Base-by-base conservation (phyloP, 1,139 yeast species). In the Candida tropicalis region DNA sequence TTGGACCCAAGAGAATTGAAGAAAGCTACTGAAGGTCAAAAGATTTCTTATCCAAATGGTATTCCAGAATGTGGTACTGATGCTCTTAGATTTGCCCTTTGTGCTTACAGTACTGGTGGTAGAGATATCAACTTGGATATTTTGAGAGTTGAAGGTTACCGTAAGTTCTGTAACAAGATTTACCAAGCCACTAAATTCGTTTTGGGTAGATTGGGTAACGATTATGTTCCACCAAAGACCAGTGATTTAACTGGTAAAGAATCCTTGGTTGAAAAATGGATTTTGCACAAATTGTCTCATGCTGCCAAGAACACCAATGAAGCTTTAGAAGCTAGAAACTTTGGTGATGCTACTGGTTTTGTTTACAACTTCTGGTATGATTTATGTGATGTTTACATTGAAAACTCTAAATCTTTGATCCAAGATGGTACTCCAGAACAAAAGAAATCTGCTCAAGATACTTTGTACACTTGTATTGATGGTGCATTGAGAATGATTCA, bases 1-100 rank as follows among this genome's bases (percentile, higher is more conserved):
- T 77, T 93, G 60, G 98, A 89, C 60, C 89, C 95, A 53, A 79
- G 82, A 52, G 99, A 93, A 69, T 75, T 93, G 59, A 85, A 79
- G 63, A 88, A 80, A 68, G 99, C 99, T 32, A 82, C 80, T 58
- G 82, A 79, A 38, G 98, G 98, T 49, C 99, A 93, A 73, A 83
- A 79, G 60, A 75, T 81, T 56, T 84, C 96, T 15, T 93, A 90
- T 77, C 99, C 99, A 52, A 84, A 84, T 56, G 99, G 99, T 73
- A 91, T 93, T 56, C 98, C 99, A 46, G 97, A 93, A 73, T 93
- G 99, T 79, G 99, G 99, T 75, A 91, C 98, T 42, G 99, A 93
- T 69, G 99, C 99, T 35, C 75, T 93, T 72, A 84, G 99, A 75
- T 93, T 93, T 65, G 98, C 99, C 20, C 80, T 93, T 55, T 93